These are phyloP conservation scores for Paxillus ammoniavirescens DNA, from an alignment of 768 basidiomycete genomes.

Conservation along the genomic window DNA sequence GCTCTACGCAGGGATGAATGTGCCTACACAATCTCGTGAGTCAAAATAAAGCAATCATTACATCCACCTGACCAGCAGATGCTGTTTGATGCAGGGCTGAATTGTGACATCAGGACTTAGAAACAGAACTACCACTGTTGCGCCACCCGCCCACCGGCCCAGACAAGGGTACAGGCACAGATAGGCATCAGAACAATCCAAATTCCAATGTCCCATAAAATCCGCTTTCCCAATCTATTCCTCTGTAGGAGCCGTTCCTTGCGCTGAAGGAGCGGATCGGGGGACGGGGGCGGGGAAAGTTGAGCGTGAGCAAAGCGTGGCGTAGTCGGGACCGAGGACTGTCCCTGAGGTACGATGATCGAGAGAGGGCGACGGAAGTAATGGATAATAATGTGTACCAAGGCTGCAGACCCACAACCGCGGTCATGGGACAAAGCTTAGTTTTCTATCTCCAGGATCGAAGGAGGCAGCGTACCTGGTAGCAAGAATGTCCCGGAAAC, in stretches of 20 bases:
- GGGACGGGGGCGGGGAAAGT: slow-evolving; percentile 29
- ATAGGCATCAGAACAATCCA: slow-evolving; percentile 70
- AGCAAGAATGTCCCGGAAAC: slow-evolving; percentile 60
- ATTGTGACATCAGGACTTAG: too few species aligned
- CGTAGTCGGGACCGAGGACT: slow-evolving; percentile 20
- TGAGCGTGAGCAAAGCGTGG: slow-evolving; percentile 17
- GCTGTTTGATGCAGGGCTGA: not conserved
- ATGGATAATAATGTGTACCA: slow-evolving; percentile 80
- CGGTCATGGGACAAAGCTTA: not conserved
- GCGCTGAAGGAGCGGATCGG: slow-evolving; percentile 75
- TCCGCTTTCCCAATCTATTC: slow-evolving; percentile 63
- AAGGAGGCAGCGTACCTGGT: slow-evolving; percentile 43
- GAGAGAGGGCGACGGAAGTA: slow-evolving; percentile 81
- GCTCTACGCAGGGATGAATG: not conserved
- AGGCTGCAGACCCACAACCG: slow-evolving; percentile 37
- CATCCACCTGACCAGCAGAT: slow-evolving; percentile 7
- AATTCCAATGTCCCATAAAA: slow-evolving; percentile 83
- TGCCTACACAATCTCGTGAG: slow-evolving; percentile 4
- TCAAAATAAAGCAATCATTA: not conserved
- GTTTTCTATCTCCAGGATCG: not conserved
- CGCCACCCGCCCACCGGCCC: slow-evolving; percentile 53
- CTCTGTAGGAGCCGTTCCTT: slow-evolving; percentile 86
- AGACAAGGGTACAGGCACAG: slow-evolving; percentile 53
- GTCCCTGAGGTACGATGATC: slow-evolving; percentile 70
- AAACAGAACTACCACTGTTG: slow-evolving; percentile 48